Conservation (phyloP, 2,329 filamentous ascomycete species). For the Grosmannia serpens region DNA sequence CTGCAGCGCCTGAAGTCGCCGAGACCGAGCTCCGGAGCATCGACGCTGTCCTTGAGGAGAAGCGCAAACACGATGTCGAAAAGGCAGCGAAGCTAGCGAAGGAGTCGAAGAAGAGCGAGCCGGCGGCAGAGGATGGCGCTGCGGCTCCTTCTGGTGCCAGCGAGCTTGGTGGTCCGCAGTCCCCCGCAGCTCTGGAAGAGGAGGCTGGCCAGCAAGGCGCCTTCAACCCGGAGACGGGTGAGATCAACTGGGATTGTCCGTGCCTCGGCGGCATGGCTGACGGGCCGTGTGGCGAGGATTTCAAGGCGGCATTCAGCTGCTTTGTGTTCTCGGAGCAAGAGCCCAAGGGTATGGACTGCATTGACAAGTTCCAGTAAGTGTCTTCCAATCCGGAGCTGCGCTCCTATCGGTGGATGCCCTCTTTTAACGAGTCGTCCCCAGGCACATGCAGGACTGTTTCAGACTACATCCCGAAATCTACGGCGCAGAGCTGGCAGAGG, state of each 20-base stretch:
- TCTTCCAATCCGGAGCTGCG: too few relatives aligned
- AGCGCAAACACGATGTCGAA: constrained; percentile 35
- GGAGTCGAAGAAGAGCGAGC: constrained; percentile 13
- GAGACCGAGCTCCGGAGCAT: constrained; percentile 51
- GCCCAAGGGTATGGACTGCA: constrained; percentile 95
- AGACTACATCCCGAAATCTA: constrained; percentile 86
- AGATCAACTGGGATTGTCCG: constrained; percentile 99
- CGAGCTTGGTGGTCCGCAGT: constrained; percentile 14
- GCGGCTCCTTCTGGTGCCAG: constrained; percentile 10
- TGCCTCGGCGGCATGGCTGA: constrained; percentile 95
- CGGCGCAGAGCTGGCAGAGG: constrained; percentile 74
- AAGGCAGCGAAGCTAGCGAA: neutral
- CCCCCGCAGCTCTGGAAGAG: constrained; percentile 53
- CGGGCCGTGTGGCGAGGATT: constrained; percentile 90
- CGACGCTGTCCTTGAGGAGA: constrained; percentile 55
- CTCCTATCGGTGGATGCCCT: neutral
- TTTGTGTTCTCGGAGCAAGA: constrained; percentile 94
- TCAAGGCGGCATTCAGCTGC: constrained; percentile 93
- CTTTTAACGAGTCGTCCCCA: constrained; percentile 24
- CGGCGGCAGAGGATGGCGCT: constrained; percentile 8
- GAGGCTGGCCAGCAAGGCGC: constrained; percentile 82
- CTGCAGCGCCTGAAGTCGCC: constrained; percentile 35
- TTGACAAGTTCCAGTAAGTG: constrained; percentile 90
- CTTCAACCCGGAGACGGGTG: constrained; percentile 95
- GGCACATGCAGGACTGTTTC: constrained; percentile 97